Base-by-base conservation (phyloP, 2,329 filamentous ascomycete genomes). In the Diaporthe australafricana region DNA sequence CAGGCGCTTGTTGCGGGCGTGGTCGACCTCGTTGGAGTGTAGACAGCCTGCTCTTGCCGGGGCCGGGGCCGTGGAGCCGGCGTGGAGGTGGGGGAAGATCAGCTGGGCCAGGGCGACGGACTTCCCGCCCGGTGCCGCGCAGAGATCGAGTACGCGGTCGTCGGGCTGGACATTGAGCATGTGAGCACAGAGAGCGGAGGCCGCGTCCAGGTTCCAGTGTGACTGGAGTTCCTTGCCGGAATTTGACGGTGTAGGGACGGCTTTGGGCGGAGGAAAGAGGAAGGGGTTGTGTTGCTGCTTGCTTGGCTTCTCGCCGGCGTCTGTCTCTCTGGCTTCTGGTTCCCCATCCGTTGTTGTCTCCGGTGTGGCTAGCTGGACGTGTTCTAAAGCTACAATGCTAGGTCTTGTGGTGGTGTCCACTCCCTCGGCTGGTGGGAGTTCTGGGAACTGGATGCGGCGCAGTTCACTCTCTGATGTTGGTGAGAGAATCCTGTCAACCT, bases 91-190 rank as follows among this genome's bases (percentile, higher is more conserved):
- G 7, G 74, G 73, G 9, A 75, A 75, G 3, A 84, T 73, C 8
- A 77, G 74, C 65, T 83, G 80, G 1, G 79, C 75, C 35, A 82
- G 72, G 3, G 77, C 75, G 27, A 83, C 73, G 7, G 80, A 81
- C 48, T 82, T 82, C 42, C 79, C 80, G 60, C 80, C 78, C 40
- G 81, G 81, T 2, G 82, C 81, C 6, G 82, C 82, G 70, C 83
- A 84, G 12, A 84, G 77, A 63, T 84, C 83, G 17, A 84, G 76
- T 7, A 84, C 77, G 27, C 79, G 78, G 63, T 83, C 79, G 12
- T 80, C 78, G 3, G 81, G 80, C 50, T 76, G 75, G 11, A 80
- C 77, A 50, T 77, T 74, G 3, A 84, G 79, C 5, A 83, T 57
- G 35, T 75, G 74, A 7, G 80, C 80, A 0, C 76, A 75, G 9